Evolutionary conservation across 2,329 filamentous ascomycete species (phyloP).

Genomic region (Neofusicoccum laricinum): DNA sequence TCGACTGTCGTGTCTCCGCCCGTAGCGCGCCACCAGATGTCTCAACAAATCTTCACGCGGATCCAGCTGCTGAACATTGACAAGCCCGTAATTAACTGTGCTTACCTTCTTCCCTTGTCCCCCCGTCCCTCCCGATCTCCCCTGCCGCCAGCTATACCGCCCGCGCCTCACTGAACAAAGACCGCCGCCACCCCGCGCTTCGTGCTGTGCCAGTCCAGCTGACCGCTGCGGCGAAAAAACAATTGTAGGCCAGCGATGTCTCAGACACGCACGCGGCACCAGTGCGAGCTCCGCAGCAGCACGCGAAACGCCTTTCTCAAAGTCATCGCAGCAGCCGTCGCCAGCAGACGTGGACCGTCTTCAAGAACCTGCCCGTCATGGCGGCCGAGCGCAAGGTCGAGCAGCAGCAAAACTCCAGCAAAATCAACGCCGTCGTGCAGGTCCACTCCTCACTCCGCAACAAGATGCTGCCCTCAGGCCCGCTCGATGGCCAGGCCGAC

Average conservation of each 20-base stretch:
- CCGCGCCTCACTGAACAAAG: background rate
- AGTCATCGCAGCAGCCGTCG: background rate
- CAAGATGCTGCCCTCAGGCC: background rate
- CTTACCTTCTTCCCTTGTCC: background rate
- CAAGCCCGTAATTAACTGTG: conserved; percentile 5
- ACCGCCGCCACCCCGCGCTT: background rate
- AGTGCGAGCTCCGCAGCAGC: background rate
- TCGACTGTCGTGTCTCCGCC: background rate
- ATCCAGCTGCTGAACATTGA: conserved; percentile 5
- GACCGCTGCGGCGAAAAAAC: background rate
- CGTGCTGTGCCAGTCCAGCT: background rate
- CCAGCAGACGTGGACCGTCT: background rate
- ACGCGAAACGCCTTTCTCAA: background rate
- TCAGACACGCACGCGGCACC: background rate
- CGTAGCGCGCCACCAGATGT: background rate
- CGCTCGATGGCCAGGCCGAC: background rate
- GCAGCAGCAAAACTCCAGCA: background rate
- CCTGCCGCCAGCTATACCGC: background rate
- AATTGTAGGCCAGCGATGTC: conserved; percentile 7
- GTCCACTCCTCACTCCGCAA: conserved; percentile 3
- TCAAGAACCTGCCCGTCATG: background rate
- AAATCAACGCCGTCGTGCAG: conserved; percentile 5
- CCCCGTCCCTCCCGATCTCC: background rate
- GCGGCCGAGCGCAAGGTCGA: background rate
- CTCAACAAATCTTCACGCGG: background rate